Conservation (phyloP, 2,329 filamentous ascomycete species). For the Bipolaris bicolor region DNA sequence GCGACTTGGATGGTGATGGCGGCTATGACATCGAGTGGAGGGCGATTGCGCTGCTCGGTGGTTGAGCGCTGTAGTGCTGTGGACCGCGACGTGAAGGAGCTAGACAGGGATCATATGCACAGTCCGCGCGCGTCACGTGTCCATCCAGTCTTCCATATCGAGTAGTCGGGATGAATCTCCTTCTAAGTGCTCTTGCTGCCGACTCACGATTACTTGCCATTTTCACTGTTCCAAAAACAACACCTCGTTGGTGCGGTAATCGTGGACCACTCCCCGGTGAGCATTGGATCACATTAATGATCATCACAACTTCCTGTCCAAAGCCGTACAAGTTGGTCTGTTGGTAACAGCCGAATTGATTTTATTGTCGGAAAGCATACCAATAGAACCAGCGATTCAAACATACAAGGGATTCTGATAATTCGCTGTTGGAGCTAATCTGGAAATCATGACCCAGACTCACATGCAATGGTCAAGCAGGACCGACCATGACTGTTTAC, state of each 20-base stretch:
- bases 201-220: not conserved
- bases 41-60: conserved; percentile 6
- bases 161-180: not conserved
- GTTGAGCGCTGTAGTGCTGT: conserved; percentile 9
- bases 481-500: conserved; percentile 16
- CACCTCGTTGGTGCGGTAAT: not conserved
- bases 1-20: conserved; percentile 1
- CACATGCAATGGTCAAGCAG: conserved; percentile 5
- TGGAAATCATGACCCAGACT: conserved; percentile 1
- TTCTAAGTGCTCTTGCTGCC: too few species aligned
- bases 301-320: not conserved
- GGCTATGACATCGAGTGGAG: conserved; percentile 3
- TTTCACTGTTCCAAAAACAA: not conserved
- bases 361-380: not conserved
- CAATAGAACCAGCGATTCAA: too few species aligned
- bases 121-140: conserved; percentile 12
- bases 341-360: not conserved
- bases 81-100: conserved; percentile 26
- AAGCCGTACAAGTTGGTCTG: too few species aligned
- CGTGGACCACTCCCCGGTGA: not conserved
- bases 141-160: not conserved
- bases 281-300: not conserved
- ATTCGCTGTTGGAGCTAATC: not conserved
- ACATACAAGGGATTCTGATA: accelerated
- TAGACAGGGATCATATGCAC: conserved; percentile 22